phyloP scores from a whole-genome alignment of 202 grass and related monocot genomes.

The Panicum hallii region DNA sequence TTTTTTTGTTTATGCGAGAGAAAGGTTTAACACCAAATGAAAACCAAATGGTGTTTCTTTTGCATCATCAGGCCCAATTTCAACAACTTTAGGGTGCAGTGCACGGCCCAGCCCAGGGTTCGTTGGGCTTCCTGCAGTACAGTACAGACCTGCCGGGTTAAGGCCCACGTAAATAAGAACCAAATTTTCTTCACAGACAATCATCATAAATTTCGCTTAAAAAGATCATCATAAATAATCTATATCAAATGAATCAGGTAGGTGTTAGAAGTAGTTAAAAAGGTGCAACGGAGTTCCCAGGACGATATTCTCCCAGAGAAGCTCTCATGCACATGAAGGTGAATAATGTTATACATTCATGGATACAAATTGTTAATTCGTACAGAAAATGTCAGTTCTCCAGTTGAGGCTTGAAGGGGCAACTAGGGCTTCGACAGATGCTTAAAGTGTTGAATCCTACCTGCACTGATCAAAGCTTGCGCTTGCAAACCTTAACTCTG shows the following conservation, averaged over 20 bases:
- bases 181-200: neutral
- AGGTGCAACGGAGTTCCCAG: neutral
- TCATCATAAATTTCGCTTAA: too few species aligned
- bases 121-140: neutral
- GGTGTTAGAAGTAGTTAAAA: neutral
- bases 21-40: neutral
- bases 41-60: neutral
- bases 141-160: neutral
- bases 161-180: neutral
- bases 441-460: conserved; percentile 1
- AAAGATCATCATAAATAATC: neutral
- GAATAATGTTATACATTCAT: conserved; percentile 25
- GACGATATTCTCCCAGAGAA: neutral
- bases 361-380: neutral
- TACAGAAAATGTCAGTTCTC: neutral
- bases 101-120: neutral
- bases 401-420: neutral
- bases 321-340: neutral
- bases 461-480: neutral
- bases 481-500: neutral
- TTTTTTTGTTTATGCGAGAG: too few species aligned
- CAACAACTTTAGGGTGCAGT: neutral
- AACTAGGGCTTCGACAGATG: neutral
- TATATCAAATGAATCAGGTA: neutral
- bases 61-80: neutral